phyloP scores from a whole-genome alignment of 352 stramenopile genomes.

The Thalassiosira exigua region DNA sequence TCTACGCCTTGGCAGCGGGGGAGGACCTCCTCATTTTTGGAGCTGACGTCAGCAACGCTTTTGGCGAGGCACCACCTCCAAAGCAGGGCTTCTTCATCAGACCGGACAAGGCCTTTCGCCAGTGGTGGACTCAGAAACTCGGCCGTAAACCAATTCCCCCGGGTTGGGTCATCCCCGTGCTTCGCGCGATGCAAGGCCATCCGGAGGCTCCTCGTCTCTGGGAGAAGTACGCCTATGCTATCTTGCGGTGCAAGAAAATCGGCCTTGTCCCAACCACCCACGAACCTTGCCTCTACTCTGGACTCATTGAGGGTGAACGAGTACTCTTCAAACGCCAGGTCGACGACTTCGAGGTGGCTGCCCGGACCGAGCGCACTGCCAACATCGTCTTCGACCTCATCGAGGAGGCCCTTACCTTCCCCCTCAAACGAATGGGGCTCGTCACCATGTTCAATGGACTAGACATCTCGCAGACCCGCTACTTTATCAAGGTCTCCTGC shows the following conservation, averaged over 20 bases:
- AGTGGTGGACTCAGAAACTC: neutral
- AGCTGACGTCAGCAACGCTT: constrained; percentile 57
- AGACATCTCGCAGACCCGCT: constrained; percentile 34
- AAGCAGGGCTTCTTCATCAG: constrained; percentile 38
- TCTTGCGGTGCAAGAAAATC: constrained; percentile 35
- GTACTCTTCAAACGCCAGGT: constrained; percentile 59
- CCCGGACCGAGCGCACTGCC: constrained; percentile 1
- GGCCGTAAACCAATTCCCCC: neutral
- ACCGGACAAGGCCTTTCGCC: neutral
- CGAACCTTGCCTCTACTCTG: constrained; percentile 50
- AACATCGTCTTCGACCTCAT: constrained; percentile 19
- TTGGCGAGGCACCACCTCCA: constrained; percentile 38
- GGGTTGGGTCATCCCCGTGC: constrained; percentile 11
- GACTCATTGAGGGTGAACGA: constrained; percentile 29
- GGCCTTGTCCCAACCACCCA: constrained; percentile 54
- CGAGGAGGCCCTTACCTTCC: constrained; percentile 23
- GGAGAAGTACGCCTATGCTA: constrained; percentile 45
- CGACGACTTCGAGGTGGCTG: constrained; percentile 60
- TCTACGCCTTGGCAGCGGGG: constrained; percentile 42
- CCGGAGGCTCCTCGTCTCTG: constrained; percentile 55
- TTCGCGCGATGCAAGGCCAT: constrained; percentile 48
- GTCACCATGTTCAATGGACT: constrained; percentile 53
- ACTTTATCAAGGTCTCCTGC: constrained; percentile 51
- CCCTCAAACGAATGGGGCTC: constrained; percentile 35
- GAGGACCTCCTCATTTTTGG: constrained; percentile 35